Conservation (phyloP, 176 grass and related monocot species). For the Avena eriantha region DNA sequence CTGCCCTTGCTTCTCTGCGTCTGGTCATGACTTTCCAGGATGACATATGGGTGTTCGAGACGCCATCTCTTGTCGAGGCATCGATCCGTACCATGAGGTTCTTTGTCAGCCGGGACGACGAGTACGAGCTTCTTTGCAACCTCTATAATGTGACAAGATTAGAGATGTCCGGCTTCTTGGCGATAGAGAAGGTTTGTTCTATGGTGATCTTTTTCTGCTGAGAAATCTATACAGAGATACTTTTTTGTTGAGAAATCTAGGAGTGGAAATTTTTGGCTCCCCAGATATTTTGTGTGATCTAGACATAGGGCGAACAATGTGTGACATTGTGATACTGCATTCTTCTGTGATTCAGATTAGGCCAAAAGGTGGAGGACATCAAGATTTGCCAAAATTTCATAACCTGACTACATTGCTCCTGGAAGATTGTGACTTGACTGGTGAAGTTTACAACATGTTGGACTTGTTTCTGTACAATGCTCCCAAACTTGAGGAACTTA, state of each 20-base stretch:
- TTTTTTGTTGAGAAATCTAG: neutral
- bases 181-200: conserved; percentile 12
- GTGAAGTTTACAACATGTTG: neutral
- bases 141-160: neutral
- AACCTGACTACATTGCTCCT: conserved; percentile 15
- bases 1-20: neutral
- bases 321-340: neutral
- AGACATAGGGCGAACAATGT: neutral
- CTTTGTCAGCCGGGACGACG: neutral
- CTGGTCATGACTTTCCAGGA: neutral
- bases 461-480: conserved; percentile 22
- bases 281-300: neutral
- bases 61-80: neutral
- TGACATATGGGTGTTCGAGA: neutral
- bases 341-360: neutral
- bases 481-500: neutral
- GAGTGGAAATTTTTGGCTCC: too few relatives aligned
- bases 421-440: neutral
- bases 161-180: neutral
- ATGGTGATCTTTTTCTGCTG: neutral
- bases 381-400: neutral
- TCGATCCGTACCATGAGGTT: neutral
- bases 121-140: conserved; percentile 12
- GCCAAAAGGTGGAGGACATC: neutral
- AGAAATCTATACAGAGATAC: neutral